Evolutionary conservation across 2,329 filamentous ascomycete species (phyloP), one percentile per base, ranked within the genome.

Genomic region (Clarireedia hainanense): DNA sequence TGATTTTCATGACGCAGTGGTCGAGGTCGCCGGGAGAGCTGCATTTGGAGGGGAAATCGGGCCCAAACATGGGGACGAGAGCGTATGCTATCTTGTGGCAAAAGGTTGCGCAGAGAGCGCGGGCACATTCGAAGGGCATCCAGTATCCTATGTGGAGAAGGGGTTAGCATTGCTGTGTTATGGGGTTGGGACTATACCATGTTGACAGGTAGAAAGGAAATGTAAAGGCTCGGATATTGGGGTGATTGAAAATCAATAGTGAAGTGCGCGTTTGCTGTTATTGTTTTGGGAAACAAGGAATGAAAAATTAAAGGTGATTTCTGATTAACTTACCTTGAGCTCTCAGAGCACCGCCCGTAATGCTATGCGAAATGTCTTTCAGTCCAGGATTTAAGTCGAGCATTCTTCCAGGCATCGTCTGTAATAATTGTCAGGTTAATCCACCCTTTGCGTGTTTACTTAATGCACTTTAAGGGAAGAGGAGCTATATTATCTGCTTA

Each of bases 361-460:
- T 95, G 71, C 90, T 96, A 69, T 95, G 88, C 27, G 88, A 90
- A 59, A 97, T 88, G n/a, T 94, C 86, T 62, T 86, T 84, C 36
- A 99, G 80, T 5, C 92, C 91, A 0, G 83, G 81, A 64, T 96
- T 97, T 57, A 80, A 73, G 60, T 80, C 81, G 46, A 91, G 74
- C 74, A 94, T 90, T 71, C 92, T 95, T 6, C 86, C 89, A 1
- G 92, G 91, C 20, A 86, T 87, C 1, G 92, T 96, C 92, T 96
- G 23, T 40, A 26, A 34, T 37, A 30, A 14, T 27, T 49, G n/a
- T 20, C 39, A 20, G 12, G 23, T 20, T 20, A 36, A 27, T 12
- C 39, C 17, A 50, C 37, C 9, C 7, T 15, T 17, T n/a, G 26
- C 30, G 9, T 34, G 30, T 34, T 34, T 34, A 1, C 30, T 14